Conservation (phyloP, 768 basidiomycete genomes). For the Psilocybe sp. region DNA sequence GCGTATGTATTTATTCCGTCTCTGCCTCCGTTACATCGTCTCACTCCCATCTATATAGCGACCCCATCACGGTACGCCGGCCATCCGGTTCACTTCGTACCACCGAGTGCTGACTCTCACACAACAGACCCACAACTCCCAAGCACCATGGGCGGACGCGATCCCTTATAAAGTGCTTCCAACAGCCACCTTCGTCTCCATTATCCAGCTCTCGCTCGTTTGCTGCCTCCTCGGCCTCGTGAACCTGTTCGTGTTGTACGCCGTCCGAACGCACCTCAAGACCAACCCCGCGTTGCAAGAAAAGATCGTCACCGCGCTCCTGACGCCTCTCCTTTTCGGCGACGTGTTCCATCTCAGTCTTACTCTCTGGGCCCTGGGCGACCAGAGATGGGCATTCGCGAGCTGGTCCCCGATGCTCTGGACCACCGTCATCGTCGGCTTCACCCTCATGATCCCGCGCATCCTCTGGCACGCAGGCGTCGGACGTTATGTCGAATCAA, state of each 20-base stretch:
- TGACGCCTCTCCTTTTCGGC: constrained; percentile 67
- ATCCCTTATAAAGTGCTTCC: constrained; percentile 51
- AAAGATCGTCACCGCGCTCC: constrained; percentile 59
- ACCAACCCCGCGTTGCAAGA: constrained; percentile 66
- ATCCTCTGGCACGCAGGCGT: constrained; percentile 74
- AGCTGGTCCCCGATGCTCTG: constrained; percentile 72
- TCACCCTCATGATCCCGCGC: constrained; percentile 67
- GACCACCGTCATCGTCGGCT: constrained; percentile 60
- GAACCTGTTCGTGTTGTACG: constrained; percentile 64
- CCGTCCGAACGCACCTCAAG: constrained; percentile 58
- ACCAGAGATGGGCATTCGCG: constrained; percentile 56
- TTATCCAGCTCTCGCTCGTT: constrained; percentile 75
- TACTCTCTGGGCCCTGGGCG: constrained; percentile 77
- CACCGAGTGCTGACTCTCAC: constrained; percentile 4
- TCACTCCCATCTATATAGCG: constrained; percentile 30
- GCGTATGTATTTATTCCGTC: constrained; percentile 29
- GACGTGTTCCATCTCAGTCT: constrained; percentile 65
- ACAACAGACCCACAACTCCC: constrained; percentile 65
- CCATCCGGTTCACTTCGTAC: background rate
- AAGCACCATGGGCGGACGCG: constrained; percentile 68
- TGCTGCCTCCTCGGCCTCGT: constrained; percentile 72
- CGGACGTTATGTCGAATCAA: constrained; percentile 65
- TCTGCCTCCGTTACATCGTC: constrained; percentile 4
- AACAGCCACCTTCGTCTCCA: constrained; percentile 62
- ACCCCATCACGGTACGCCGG: constrained; percentile 58